These are phyloP conservation scores for Margaritispora aquatica DNA, from an alignment of 495 filamentous ascomycete genomes.

Conservation along the genomic window DNA sequence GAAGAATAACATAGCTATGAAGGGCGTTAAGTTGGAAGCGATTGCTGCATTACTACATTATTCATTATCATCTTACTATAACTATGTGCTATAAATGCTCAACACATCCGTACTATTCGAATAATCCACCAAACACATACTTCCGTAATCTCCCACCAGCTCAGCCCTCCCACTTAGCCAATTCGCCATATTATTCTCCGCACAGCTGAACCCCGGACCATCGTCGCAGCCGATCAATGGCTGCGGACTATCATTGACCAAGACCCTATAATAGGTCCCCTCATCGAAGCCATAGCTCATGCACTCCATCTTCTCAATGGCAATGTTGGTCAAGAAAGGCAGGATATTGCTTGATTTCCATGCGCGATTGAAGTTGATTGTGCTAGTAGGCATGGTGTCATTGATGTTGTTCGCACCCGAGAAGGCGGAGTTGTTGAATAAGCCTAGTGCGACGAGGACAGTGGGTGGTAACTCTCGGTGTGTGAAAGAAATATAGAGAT, in stretches of 20 bases:
- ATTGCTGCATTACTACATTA: too few relatives aligned
- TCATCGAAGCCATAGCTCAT: slow-evolving; percentile 7
- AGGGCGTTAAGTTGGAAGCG: too few relatives aligned
- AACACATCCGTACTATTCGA: slow-evolving; percentile 16
- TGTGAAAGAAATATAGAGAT: slow-evolving; percentile 43
- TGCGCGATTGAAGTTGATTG: slow-evolving; percentile 37
- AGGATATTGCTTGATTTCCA: slow-evolving; percentile 40
- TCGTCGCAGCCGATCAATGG: slow-evolving; percentile 20
- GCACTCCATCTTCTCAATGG: slow-evolving; percentile 11
- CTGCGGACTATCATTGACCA: slow-evolving; percentile 27
- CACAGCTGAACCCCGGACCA: slow-evolving; percentile 26
- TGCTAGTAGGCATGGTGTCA: slow-evolving; percentile 40
- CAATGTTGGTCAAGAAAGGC: slow-evolving; percentile 29
- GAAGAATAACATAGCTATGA: too few relatives aligned
- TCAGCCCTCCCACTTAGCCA: slow-evolving; percentile 3
- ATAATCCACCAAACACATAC: slow-evolving; percentile 25
- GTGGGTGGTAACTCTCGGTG: slow-evolving; percentile 43
- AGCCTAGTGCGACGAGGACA: slow-evolving; percentile 40
- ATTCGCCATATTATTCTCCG: background rate
- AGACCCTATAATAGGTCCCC: slow-evolving; percentile 18
- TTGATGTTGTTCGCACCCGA: slow-evolving; percentile 36
- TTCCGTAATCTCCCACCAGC: slow-evolving; percentile 23
- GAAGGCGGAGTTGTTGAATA: slow-evolving; percentile 44
- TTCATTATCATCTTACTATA: too few relatives aligned
- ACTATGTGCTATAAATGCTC: background rate